phyloP scores from a whole-genome alignment of 23 red algal genomes.

The Porphyridium purpureum region DNA sequence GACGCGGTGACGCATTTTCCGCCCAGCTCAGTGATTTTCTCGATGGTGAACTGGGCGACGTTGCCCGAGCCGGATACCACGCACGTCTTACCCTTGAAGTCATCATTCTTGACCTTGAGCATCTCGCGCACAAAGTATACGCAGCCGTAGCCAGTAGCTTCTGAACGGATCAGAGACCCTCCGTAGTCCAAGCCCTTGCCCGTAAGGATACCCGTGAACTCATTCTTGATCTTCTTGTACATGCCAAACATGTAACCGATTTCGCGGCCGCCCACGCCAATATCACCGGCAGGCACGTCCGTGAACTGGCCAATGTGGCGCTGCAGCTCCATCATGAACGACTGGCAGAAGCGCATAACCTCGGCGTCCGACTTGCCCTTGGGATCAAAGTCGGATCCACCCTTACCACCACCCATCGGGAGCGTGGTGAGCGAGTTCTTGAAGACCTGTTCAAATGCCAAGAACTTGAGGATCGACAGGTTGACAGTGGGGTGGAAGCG shows the following conservation, averaged over 20 bases:
- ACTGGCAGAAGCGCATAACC: constrained; percentile 15
- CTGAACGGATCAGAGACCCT: constrained; percentile 9
- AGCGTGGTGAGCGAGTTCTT: constrained; percentile 21
- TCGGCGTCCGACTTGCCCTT: constrained; percentile 7
- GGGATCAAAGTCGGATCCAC: constrained; percentile 15
- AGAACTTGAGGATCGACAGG: constrained; percentile 19
- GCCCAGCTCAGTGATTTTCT: constrained; percentile 13
- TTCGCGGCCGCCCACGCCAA: constrained; percentile 17
- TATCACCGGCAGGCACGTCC: constrained; percentile 18
- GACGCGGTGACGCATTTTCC: constrained; percentile 2
- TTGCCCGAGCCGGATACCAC: constrained; percentile 7
- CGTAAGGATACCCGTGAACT: constrained; percentile 5
- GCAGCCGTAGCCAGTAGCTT: constrained; percentile 12
- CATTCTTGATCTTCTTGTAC: constrained; percentile 7
- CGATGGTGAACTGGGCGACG: constrained; percentile 4
- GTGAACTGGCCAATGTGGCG: constrained; percentile 8
- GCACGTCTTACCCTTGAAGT: constrained; percentile 5
- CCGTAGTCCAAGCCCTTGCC: constrained; percentile 10
- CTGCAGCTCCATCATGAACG: constrained; percentile 11
- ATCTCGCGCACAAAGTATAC: constrained; percentile 8
- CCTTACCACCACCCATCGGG: constrained; percentile 18
- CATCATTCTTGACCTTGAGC: constrained; percentile 7
- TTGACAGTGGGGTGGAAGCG: constrained; percentile 11
- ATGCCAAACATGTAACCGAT: constrained; percentile 15
- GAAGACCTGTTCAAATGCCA: constrained; percentile 14